Evolutionary conservation across 140 eudicot species (phyloP), one percentile per base, ranked within the genome.

Genomic region (Oenanthe javanica): DNA sequence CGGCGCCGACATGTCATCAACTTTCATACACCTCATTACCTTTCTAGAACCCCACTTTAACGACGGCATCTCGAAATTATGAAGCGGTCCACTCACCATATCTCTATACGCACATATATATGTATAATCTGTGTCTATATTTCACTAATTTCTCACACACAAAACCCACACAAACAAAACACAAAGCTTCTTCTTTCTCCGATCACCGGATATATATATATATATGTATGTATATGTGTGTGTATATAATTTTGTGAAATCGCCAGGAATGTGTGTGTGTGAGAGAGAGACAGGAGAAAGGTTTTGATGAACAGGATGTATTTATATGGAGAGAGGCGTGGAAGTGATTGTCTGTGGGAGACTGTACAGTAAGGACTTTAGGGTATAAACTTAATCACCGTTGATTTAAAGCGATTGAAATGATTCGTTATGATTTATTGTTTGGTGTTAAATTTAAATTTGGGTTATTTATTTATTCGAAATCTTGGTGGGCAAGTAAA

Each of bases 11-110:
- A 63, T 78, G 42, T 86, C 83, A 77, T 86, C 70, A 31, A 71
- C 36, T 74, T 59, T 84, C 76, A 80, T 67, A 84, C 85, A 83
- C 79, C 83, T 80, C 83, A 82, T 43, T 6, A 71, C 19, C 50
- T 51, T 84, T 54, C 81, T 84, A 21, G 49, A 79, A 46, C 90
- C 90, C 90, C 90, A 87, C 82, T 69, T 76, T 55, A 86, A 78
- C 47, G 72, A 23, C 50, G 88, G 83, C 70, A 82, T 18, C 52
- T n/a, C 15, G 83, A 82, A 79, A 66, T 82, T 79, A 50, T 82
- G 88, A 11, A 84, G 78, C 21, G 72, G 47, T 21, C 76, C 23
- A 47, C 51, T 59, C 73, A 78, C 74, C 81, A 78, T 78, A 1
- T 77, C 36, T 42, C 64, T 49, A 31, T 31, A 31, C 64, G 49